Evolutionary conservation across 345 rosid genomes (phyloP), one percentile per base, ranked within the genome.

Genomic region (Alliaria petiolata): DNA sequence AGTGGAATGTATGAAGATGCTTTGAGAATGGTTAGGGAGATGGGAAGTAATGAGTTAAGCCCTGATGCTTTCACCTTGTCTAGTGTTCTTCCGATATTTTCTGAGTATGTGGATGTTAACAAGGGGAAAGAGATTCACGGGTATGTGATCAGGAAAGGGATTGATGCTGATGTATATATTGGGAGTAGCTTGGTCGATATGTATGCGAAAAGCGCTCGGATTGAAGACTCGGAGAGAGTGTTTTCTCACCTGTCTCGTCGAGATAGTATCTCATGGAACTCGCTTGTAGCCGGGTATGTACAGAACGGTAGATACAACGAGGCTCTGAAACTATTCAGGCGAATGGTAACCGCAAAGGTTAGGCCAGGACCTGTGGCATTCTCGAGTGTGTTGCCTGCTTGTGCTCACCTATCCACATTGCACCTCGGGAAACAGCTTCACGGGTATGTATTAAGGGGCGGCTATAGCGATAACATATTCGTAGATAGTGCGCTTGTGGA

Each of bases 21-120:
- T 57, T 68, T 93, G 62, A 65, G 31, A 70, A 81, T 88, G 89
- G 86, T 87, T 71, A 81, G 87, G 74, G 79, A 85, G 62, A 88
- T 92, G 91, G 87, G 82, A 56, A 66, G 54, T 39, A 76, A 67
- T 20, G 76, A 79, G 30, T 47, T 88, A 81, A 83, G 76, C 74
- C 96, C 93, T 2, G 98, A 92, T 83, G 69, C 85, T 19, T 92
- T 84, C 64, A 92, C 98, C 49, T 82, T 92, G 81, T 92, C 98
- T 0, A 87, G 80, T 57, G 77, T 90, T 42, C 91, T 92, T 77
- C 93, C 90, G 3, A 75, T 92, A 55, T 92, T 88, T 78, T 83
- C 95, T 0, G 91, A 82, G 40, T 78, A 79, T 65, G 87, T 76
- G 5, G 83, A 88, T 76, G 83, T 85, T 52, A 22, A 0, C 6